These are phyloP conservation scores for Aphanocladium album DNA, from an alignment of 2,329 filamentous ascomycete genomes.

Conservation along the genomic window DNA sequence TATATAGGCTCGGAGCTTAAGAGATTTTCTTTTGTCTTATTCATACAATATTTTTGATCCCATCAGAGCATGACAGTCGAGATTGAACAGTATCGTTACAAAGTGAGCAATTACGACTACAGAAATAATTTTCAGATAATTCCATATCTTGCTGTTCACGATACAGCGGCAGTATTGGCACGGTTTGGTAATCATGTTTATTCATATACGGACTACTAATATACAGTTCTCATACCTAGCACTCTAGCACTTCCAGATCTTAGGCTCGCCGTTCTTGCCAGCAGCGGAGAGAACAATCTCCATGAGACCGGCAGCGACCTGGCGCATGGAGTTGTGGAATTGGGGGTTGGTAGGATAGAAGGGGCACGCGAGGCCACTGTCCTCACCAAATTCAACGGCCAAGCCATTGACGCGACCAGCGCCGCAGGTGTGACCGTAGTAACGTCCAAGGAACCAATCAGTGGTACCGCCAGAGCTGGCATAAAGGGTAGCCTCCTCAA, in stretches of 20 bases:
- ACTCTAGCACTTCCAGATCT: conserved; percentile 16
- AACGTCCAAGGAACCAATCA: conserved; percentile 43
- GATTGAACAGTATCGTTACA: no score
- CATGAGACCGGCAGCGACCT: conserved; percentile 43
- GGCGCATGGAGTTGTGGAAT: conserved; percentile 40
- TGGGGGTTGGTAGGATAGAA: conserved; percentile 42
- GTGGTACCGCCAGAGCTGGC: conserved; percentile 41
- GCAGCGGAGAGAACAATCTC: conserved; percentile 35
- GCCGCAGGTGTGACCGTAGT: conserved; percentile 31
- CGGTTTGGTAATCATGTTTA: not conserved
- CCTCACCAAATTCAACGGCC: conserved; percentile 42
- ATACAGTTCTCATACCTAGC: not conserved
- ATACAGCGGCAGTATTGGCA: no score
- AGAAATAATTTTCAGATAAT: no score
- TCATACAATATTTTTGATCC: no score
- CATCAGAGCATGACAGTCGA: no score
- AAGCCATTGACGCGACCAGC: conserved; percentile 37
- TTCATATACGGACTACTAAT: not conserved
- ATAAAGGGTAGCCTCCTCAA: conserved; percentile 38
- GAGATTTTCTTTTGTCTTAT: conserved; percentile 18
- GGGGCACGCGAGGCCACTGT: conserved; percentile 24
- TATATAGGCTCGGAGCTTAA: conserved; percentile 26
- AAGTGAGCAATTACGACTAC: no score
- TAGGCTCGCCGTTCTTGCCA: conserved; percentile 15
- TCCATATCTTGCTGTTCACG: no score